Evolutionary conservation across 352 stramenopile genomes (phyloP), one percentile per base, ranked within the genome.

Genomic region (Phytophthora melonis): DNA sequence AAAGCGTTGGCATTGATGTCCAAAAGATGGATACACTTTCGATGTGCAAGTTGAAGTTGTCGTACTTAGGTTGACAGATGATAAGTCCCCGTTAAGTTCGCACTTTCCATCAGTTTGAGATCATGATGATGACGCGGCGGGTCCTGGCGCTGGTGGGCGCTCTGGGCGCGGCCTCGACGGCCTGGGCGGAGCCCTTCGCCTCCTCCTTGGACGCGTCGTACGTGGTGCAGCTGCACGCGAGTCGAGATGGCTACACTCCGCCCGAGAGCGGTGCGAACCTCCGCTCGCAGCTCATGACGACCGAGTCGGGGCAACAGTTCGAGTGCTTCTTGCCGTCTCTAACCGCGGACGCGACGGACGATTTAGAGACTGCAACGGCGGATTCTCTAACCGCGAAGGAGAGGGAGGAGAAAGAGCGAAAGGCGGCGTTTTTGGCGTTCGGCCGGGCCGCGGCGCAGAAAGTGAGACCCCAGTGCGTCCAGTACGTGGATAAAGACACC

Each of bases 251-350:
- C n/a, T 87, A 81, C 58, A 36, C 68, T n/a, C 60, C 68, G 3
- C 69, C 71, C 30, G 58, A 72, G 41, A 71, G 66, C 23, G 62
- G 61, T 6, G 13, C 34, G 39, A 66, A 56, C 25, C 57, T 81
- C 54, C 82, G 79, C 18, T 79, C 81, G 49, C 79, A 91, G 58
- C 25, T 85, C 36, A 92, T 94, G 84, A 86, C 86, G 47, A 90
- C 83, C 18, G 79, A 82, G 66, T 82, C 84, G 9, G 86, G 86
- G 1, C 79, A 92, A 59, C 78, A 80, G 63, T 92, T 94, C 60
- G 83, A 93, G 79, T 94, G 88, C 57, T 93, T 92, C 59, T 54
- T 94, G 56, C 88, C 88, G 36, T 63, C 83, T 21, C 70, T 82
- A 1, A 56, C 39, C 4, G 59, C 68, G 11, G 60, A 73, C 41